Conservation (phyloP, 2,329 filamentous ascomycete species). For the Escovopsis sp. region DNA sequence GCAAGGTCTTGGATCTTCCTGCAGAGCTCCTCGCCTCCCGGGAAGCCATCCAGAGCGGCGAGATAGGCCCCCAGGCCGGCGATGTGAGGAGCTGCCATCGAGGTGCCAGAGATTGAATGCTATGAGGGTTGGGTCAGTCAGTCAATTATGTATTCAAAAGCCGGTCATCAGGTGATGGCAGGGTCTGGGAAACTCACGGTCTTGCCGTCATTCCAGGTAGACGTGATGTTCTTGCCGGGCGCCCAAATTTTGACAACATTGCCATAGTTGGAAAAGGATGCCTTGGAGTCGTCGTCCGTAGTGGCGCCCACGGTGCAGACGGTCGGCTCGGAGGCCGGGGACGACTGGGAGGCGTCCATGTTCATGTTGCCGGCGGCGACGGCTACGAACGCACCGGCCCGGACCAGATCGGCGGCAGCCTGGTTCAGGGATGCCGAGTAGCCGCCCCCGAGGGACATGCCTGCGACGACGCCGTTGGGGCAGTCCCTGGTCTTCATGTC, state of each 20-base stretch:
- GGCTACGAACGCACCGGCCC: constrained; percentile 34
- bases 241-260: constrained; percentile 34
- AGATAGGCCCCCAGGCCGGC: constrained; percentile 29
- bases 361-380: constrained; percentile 41
- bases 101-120: constrained; percentile 28
- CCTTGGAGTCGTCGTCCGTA: constrained; percentile 21
- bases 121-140: constrained; percentile 2
- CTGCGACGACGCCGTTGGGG: constrained; percentile 33
- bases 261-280: constrained; percentile 40
- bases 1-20: constrained; percentile 15
- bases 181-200: constrained; percentile 9
- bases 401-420: constrained; percentile 31
- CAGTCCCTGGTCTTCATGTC: constrained; percentile 24
- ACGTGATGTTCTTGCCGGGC: constrained; percentile 31
- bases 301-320: constrained; percentile 41
- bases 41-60: constrained; percentile 24
- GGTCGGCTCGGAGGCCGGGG: constrained; percentile 31
- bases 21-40: constrained; percentile 13
- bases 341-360: constrained; percentile 27
- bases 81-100: constrained; percentile 29
- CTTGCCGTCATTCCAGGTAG: constrained; percentile 30
- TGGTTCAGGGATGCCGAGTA: constrained; percentile 32
- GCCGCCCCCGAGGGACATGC: constrained; percentile 41
- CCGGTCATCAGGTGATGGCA: too few relatives aligned
- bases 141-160: neutral